Evolutionary conservation across 129 eudicot species (phyloP).

Genomic region (Helianthus annuus): HanXRQr2.0-SUNRISE NC_035440.2:51587203-51587702

Average conservation of each 20-base stretch:
- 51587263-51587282: slow-evolving; percentile 1
- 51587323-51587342: not conserved
- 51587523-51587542: not conserved
- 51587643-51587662: no score
- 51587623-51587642: slow-evolving; percentile 1
- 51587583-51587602: slow-evolving; percentile 21
- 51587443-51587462: no score
- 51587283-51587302: not conserved
- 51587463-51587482: no score
- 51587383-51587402: not conserved
- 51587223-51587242: not conserved
- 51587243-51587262: not conserved
- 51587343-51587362: slow-evolving; percentile 1
- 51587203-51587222: not conserved
- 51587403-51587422: not conserved
- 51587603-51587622: slow-evolving; percentile 4
- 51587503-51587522: slow-evolving; percentile 12
- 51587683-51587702: no score
- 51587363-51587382: not conserved
- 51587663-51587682: no score
- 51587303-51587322: not conserved
- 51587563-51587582: slow-evolving; percentile 6
- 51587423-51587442: not conserved
- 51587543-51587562: not conserved
- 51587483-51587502: not conserved